Percentiles rank a stretch among this genome's conserved stretches.
These are phyloP conservation scores for Gloeostereum incarnatum DNA, from an alignment of 768 basidiomycete genomes.

Conservation along the genomic window DNA sequence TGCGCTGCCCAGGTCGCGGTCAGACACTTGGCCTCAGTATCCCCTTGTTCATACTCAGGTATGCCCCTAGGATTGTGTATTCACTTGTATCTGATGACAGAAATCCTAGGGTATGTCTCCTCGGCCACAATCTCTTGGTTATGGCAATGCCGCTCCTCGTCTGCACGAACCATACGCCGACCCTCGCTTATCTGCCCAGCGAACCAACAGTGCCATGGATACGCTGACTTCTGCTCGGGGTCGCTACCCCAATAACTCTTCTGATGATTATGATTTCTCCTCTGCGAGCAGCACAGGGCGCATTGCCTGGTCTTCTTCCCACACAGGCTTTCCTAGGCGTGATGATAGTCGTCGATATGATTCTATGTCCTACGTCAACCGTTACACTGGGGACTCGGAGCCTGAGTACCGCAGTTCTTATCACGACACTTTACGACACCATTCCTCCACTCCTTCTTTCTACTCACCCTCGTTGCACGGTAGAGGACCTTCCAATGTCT, in stretches of 20 bases:
- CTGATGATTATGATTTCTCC: neutral
- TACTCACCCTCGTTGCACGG: neutral
- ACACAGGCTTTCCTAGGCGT: neutral
- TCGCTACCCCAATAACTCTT: neutral
- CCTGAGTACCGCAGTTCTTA: constrained; percentile 1
- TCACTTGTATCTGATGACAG: neutral
- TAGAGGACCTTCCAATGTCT: neutral
- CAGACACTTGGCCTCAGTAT: constrained; percentile 3
- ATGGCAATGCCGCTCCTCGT: neutral
- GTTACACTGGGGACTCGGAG: neutral
- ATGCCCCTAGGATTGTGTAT: neutral
- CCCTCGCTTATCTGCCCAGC: constrained; percentile 5
- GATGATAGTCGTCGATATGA: too few species aligned
- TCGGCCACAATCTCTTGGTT: neutral
- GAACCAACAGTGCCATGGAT: constrained; percentile 7
- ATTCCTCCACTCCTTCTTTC: neutral
- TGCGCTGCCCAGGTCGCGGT: neutral
- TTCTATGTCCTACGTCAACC: neutral
- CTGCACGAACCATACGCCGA: neutral
- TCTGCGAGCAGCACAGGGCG: neutral
- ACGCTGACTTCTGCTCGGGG: constrained; percentile 2
- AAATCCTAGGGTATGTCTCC: neutral
- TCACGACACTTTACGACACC: neutral
- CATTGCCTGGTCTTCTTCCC: neutral
- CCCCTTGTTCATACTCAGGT: neutral